These are phyloP conservation scores for Pestalotiopsis sp. DNA, from an alignment of 2,329 filamentous ascomycete genomes.

Conservation along the genomic window DNA sequence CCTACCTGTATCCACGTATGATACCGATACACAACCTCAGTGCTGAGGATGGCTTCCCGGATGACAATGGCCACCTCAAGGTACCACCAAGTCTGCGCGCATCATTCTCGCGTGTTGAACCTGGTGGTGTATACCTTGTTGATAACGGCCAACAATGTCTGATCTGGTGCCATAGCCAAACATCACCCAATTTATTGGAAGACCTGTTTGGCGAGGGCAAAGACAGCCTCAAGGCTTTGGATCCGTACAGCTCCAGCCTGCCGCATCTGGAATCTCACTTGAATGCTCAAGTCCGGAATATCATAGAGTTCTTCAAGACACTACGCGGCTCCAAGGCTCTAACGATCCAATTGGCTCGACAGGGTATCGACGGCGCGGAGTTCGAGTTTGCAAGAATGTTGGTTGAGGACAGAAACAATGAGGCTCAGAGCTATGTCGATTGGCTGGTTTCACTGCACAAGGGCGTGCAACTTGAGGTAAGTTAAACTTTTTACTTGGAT, in stretches of 20 bases:
- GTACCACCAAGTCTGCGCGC: constrained; percentile 81
- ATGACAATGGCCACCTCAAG: constrained; percentile 80
- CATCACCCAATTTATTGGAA: constrained; percentile 85
- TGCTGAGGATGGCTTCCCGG: constrained; percentile 88
- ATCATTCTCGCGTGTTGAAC: constrained; percentile 85
- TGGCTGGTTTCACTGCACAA: constrained; percentile 97
- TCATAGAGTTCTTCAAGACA: constrained; percentile 82
- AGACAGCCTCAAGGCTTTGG: constrained; percentile 71
- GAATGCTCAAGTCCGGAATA: constrained; percentile 92
- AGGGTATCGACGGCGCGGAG: constrained; percentile 92
- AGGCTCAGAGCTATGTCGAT: constrained; percentile 97
- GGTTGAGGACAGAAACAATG: constrained; percentile 94
- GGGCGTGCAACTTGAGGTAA: constrained; percentile 85
- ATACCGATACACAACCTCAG: constrained; percentile 89
- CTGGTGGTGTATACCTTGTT: constrained; percentile 90
- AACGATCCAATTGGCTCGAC: constrained; percentile 86
- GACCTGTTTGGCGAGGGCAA: constrained; percentile 87
- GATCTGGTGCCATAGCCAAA: constrained; percentile 89
- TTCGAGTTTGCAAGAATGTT: constrained; percentile 93
- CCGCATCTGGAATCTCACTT: constrained; percentile 89
- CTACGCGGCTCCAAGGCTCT: constrained; percentile 85
- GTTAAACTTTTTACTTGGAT: constrained; percentile 26
- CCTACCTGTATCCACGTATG: constrained; percentile 95
- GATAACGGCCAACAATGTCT: constrained; percentile 94
- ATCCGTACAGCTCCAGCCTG: constrained; percentile 78